Evolutionary conservation across 257 asterid genomes (phyloP).

Genomic region (Solanum chaucha): DNA sequence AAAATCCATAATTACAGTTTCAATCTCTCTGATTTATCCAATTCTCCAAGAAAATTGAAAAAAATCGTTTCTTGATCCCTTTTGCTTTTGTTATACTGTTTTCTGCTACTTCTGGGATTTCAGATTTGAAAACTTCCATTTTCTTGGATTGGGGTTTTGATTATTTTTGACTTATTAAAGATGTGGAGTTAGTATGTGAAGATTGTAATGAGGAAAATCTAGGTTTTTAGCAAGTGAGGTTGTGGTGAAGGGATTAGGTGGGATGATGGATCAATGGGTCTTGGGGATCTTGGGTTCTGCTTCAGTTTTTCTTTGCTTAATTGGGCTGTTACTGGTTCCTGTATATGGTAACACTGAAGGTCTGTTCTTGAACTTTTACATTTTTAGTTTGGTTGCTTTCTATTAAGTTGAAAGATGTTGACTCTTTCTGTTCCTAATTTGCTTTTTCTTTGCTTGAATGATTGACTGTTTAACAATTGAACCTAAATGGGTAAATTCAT

Average conservation of each 20-base stretch:
- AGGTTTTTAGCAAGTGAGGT: slow-evolving; percentile 2
- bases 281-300: slow-evolving; percentile 32
- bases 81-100: background rate
- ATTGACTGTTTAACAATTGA: background rate
- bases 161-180: background rate
- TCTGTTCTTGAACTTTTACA: slow-evolving; percentile 7
- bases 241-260: slow-evolving; percentile 15
- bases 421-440: background rate
- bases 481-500: background rate
- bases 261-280: slow-evolving; percentile 49
- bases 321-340: slow-evolving; percentile 29
- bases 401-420: background rate
- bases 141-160: slow-evolving; percentile 2
- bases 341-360: slow-evolving; percentile 84
- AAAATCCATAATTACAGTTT: background rate
- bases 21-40: background rate
- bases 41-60: background rate
- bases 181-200: slow-evolving; percentile 1
- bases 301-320: slow-evolving; percentile 24
- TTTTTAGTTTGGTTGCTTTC: slow-evolving; percentile 1
- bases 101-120: background rate
- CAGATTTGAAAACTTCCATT: background rate
- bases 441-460: background rate
- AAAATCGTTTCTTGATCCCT: background rate
- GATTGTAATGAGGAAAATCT: slow-evolving; percentile 4